These are phyloP conservation scores for Colletotrichum destructivum DNA, from an alignment of 2,329 filamentous ascomycete genomes.

Conservation along the genomic window DNA sequence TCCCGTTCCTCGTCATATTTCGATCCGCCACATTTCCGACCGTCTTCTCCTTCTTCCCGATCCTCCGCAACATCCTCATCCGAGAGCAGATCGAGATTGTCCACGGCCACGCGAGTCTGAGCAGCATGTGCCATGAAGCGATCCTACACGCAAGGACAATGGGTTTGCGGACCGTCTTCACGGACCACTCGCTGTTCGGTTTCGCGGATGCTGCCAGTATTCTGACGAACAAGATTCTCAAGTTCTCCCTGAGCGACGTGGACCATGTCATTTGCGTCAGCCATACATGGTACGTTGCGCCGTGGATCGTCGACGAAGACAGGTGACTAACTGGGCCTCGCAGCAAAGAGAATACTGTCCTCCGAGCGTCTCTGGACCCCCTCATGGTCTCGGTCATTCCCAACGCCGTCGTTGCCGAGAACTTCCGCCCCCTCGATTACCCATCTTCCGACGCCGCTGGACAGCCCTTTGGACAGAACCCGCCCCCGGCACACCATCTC, in stretches of 20 bases:
- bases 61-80: constrained; percentile 97
- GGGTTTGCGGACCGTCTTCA: constrained; percentile 96
- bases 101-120: constrained; percentile 95
- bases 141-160: constrained; percentile 96
- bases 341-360: constrained; percentile 97
- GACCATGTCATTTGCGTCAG: constrained; percentile 99
- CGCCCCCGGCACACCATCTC: constrained; percentile 75
- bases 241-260: constrained; percentile 95
- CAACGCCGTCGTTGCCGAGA: constrained; percentile 96
- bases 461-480: constrained; percentile 57
- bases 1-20: constrained; percentile 96
- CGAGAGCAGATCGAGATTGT: constrained; percentile 97
- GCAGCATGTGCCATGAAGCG: constrained; percentile 93
- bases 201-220: constrained; percentile 98
- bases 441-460: constrained; percentile 50
- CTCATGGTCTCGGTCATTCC: constrained; percentile 98
- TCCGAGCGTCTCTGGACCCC: constrained; percentile 93
- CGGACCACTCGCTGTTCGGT: constrained; percentile 96
- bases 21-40: constrained; percentile 94
- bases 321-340: constrained; percentile 41
- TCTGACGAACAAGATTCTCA: constrained; percentile 95
- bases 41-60: constrained; percentile 97
- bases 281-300: constrained; percentile 83
- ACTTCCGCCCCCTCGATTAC: constrained; percentile 80
- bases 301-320: neutral